Percentiles rank a stretch among this genome's conserved stretches.
These are phyloP conservation scores for Helicocarpus griseus DNA, from an alignment of 2,329 filamentous ascomycete species.

Conservation along the genomic window DNA sequence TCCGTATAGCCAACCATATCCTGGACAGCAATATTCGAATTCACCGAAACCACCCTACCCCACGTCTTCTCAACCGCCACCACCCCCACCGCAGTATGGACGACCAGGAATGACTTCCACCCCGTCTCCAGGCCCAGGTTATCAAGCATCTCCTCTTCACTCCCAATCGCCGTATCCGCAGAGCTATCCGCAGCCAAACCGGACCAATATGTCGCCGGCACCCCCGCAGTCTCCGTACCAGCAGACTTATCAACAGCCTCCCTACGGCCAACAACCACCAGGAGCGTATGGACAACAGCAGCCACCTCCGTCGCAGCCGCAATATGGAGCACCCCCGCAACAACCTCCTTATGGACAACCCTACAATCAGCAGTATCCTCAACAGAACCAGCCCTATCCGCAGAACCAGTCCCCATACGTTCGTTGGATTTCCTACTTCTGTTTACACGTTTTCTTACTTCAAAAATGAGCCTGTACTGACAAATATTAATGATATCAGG, in stretches of 20 bases:
- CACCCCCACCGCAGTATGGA: constrained; percentile 15
- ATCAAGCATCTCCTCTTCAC: constrained; percentile 12
- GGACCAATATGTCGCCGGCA: constrained; percentile 11
- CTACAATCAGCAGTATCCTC: constrained; percentile 25
- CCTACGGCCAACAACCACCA: constrained; percentile 35
- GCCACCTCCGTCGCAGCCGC: constrained; percentile 23
- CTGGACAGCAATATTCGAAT: constrained; percentile 23
- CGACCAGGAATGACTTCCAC: constrained; percentile 23
- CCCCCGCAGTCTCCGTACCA: constrained; percentile 17
- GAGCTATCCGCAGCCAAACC: constrained; percentile 33
- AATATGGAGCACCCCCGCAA: constrained; percentile 24
- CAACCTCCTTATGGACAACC: constrained; percentile 23
- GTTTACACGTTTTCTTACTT: neutral
- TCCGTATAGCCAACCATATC: constrained; percentile 28
- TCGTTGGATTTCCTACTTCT: constrained; percentile 11
- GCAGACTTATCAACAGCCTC: constrained; percentile 20
- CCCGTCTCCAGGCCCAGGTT: constrained; percentile 16
- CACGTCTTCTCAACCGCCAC: constrained; percentile 23
- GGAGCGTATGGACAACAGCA: constrained; percentile 22
- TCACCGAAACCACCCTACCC: constrained; percentile 29
- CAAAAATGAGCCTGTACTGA: neutral
- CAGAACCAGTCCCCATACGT: constrained; percentile 11
- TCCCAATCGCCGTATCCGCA: constrained; percentile 14
- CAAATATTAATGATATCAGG: constrained; percentile 6
- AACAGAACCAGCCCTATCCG: constrained; percentile 21